These are phyloP conservation scores for Pseudogymnoascus sp. DNA, from an alignment of 2,329 filamentous ascomycete genomes.

Conservation along the genomic window DNA sequence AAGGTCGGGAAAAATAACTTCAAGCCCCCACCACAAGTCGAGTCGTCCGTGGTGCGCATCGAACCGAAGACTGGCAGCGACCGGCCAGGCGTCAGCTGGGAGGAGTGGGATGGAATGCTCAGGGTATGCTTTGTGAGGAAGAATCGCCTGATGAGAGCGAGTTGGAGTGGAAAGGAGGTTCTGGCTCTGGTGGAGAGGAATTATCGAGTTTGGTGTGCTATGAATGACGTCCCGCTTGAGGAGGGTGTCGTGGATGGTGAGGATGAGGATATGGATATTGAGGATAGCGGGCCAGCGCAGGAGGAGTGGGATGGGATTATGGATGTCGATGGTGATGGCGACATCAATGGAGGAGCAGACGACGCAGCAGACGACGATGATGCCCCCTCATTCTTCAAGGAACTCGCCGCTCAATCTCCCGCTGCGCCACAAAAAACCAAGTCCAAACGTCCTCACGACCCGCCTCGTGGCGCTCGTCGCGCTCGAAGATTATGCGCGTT, in stretches of 20 bases:
- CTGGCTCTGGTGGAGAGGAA: conserved; percentile 79
- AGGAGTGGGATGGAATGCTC: conserved; percentile 90
- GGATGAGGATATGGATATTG: conserved; percentile 41
- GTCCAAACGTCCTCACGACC: conserved; percentile 67
- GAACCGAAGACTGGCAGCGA: conserved; percentile 74
- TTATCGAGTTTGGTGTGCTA: conserved; percentile 83
- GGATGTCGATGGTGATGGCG: conserved; percentile 39
- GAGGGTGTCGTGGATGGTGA: conserved; percentile 49
- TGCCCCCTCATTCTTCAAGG: conserved; percentile 77
- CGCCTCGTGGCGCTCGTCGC: conserved; percentile 76
- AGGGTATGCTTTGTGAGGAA: conserved; percentile 78
- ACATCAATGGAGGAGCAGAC: conserved; percentile 34
- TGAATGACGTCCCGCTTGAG: conserved; percentile 74
- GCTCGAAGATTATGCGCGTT: conserved; percentile 78
- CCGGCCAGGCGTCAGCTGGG: conserved; percentile 80
- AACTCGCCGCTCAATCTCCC: conserved; percentile 37
- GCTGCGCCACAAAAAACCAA: conserved; percentile 46
- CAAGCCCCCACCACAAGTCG: conserved; percentile 87
- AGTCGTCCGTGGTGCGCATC: conserved; percentile 83
- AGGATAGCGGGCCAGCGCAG: conserved; percentile 40
- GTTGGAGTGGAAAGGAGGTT: conserved; percentile 73
- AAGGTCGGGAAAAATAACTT: conserved; percentile 97
- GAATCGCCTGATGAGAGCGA: conserved; percentile 81
- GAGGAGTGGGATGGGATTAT: conserved; percentile 46
- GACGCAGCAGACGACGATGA: conserved; percentile 53